Evolutionary conservation across 2,329 filamentous ascomycete genomes (phyloP).

Genomic region (Coniochaeta sp.): DNA sequence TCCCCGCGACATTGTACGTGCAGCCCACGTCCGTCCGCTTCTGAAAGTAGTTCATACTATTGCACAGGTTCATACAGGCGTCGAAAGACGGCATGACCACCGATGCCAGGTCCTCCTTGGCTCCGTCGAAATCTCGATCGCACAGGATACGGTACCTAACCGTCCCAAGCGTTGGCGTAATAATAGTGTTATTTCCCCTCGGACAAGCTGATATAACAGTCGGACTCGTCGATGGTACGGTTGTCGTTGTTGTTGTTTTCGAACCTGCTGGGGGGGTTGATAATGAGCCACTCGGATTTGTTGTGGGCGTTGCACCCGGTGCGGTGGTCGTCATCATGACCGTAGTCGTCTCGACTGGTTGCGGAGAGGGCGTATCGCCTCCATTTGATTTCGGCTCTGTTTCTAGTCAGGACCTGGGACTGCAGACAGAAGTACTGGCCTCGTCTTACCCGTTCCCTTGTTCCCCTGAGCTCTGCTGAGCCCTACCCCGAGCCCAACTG

Average conservation of each 20-base stretch:
- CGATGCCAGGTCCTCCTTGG: background rate
- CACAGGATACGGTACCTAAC: background rate
- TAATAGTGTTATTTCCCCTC: background rate
- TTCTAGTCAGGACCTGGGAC: no score
- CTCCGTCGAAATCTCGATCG: background rate
- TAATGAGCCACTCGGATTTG: background rate
- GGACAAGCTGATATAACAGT: background rate
- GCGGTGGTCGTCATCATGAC: background rate
- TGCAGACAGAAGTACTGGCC: no score
- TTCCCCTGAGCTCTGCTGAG: background rate
- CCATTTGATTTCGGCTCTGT: no score
- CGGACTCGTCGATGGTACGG: background rate
- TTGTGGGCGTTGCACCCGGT: background rate
- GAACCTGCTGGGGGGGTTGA: background rate
- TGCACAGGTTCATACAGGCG: background rate
- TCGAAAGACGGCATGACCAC: background rate
- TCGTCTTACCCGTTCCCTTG: background rate
- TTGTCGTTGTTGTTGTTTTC: background rate
- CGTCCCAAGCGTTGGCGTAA: background rate
- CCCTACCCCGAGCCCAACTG: background rate
- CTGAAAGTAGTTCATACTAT: constrained; percentile 2
- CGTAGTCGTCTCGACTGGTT: background rate
- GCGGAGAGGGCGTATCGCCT: no score
- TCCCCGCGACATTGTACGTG: background rate
- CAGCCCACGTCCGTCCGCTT: background rate